Evolutionary conservation across 768 basidiomycete species (phyloP).

Genomic region (Galerina sulciceps): DNA sequence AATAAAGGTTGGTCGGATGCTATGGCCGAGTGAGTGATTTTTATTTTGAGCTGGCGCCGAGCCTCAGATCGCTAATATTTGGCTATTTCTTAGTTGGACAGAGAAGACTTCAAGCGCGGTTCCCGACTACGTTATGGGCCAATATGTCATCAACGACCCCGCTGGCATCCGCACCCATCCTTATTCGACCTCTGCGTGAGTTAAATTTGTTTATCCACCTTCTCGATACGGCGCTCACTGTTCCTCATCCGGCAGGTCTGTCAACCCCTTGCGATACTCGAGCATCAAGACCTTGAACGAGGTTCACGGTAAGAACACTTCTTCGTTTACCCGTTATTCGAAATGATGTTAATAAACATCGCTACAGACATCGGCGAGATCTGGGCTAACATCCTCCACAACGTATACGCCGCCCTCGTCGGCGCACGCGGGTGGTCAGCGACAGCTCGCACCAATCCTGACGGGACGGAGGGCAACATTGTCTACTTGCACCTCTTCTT

Average conservation of each 20-base stretch:
- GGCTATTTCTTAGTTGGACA: constrained; percentile 35
- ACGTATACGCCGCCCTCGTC: constrained; percentile 43
- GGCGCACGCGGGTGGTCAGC: constrained; percentile 34
- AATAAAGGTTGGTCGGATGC: constrained; percentile 51
- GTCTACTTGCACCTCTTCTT: constrained; percentile 53
- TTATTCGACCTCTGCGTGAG: constrained; percentile 55
- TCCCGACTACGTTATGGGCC: constrained; percentile 46
- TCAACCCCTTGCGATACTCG: constrained; percentile 50
- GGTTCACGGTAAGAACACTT: constrained; percentile 44
- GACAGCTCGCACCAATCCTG: constrained; percentile 41
- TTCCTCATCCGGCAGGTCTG: constrained; percentile 23
- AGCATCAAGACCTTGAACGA: constrained; percentile 40
- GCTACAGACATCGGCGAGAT: constrained; percentile 47
- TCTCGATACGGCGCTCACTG: neutral
- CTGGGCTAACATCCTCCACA: constrained; percentile 48
- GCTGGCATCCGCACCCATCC: constrained; percentile 61
- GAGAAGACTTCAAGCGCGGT: constrained; percentile 45
- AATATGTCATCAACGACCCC: constrained; percentile 54
- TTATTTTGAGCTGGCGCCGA: neutral
- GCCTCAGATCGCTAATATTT: neutral
- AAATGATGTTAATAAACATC: neutral
- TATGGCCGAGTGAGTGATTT: constrained; percentile 39
- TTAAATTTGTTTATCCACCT: constrained; percentile 1
- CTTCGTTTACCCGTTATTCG: neutral
- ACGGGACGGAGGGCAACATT: constrained; percentile 44